These are phyloP conservation scores for Penicillium salamii DNA, from an alignment of 495 filamentous ascomycete genomes.

Conservation along the genomic window DNA sequence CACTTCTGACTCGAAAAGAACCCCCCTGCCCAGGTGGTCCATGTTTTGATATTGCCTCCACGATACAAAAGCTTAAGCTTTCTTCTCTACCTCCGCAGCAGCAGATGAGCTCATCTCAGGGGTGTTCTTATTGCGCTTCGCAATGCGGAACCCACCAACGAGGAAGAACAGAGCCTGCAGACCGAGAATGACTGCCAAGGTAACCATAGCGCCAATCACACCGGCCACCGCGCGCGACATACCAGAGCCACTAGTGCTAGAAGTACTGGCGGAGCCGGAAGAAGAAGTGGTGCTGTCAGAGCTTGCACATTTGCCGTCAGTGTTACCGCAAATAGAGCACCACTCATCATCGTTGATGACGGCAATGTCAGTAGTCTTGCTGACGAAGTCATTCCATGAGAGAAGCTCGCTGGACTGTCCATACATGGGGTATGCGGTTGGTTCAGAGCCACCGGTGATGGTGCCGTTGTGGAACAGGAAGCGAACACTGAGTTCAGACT, in stretches of 20 bases:
- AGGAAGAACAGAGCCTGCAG: constrained; percentile 46
- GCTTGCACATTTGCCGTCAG: constrained; percentile 34
- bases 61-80: constrained; percentile 3
- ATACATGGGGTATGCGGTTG: constrained; percentile 42
- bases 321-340: constrained; percentile 46
- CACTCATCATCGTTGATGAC: constrained; percentile 36
- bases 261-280: constrained; percentile 8
- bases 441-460: constrained; percentile 23
- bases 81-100: constrained; percentile 15
- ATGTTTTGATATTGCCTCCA: background rate
- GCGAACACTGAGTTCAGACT: constrained; percentile 38
- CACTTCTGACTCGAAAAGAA: constrained; percentile 10
- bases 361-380: constrained; percentile 36
- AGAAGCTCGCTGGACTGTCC: constrained; percentile 27
- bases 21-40: background rate
- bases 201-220: constrained; percentile 63
- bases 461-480: constrained; percentile 56
- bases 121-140: constrained; percentile 18
- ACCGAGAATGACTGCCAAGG: constrained; percentile 52
- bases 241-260: constrained; percentile 13
- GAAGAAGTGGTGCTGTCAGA: background rate
- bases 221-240: constrained; percentile 49
- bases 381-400: constrained; percentile 41
- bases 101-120: constrained; percentile 8
- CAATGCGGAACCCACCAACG: constrained; percentile 28